Conservation (phyloP, 169 alveolate species). For the Pseudocohnilembus persalinus region DNA sequence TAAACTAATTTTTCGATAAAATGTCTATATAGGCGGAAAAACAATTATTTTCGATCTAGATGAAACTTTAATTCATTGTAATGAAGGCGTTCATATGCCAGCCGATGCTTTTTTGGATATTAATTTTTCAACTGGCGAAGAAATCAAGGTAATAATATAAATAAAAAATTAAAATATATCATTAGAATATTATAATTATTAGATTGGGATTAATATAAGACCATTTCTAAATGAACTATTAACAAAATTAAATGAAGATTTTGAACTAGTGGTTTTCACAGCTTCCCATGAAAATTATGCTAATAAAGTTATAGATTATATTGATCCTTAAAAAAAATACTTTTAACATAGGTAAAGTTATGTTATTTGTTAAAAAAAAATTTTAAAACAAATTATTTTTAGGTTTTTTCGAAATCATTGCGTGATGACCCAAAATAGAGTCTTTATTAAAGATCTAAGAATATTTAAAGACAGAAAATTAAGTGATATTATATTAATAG, state of each 20-base stretch:
- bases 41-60: conserved; percentile 62
- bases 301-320: conserved; percentile 25
- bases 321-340: conserved; percentile 17
- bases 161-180: too few relatives aligned
- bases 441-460: not conserved
- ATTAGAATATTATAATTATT: too few relatives aligned
- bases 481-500: not conserved
- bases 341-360: not conserved
- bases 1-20: too few relatives aligned
- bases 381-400: too few relatives aligned
- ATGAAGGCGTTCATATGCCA: conserved; percentile 11
- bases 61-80: conserved; percentile 69
- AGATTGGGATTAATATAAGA: conserved; percentile 20
- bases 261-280: conserved; percentile 56
- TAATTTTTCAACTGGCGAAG: conserved; percentile 19
- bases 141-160: not conserved
- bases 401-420: not conserved
- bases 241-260: conserved; percentile 42
- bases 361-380: not conserved
- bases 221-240: conserved; percentile 58
- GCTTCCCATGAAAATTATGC: conserved; percentile 48
- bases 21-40: conserved; percentile 34
- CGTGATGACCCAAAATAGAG: not conserved
- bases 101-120: conserved; percentile 10
- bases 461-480: not conserved